Base-by-base conservation (phyloP, 306 rosid species). In the Ziziphus jujuba region DNA sequence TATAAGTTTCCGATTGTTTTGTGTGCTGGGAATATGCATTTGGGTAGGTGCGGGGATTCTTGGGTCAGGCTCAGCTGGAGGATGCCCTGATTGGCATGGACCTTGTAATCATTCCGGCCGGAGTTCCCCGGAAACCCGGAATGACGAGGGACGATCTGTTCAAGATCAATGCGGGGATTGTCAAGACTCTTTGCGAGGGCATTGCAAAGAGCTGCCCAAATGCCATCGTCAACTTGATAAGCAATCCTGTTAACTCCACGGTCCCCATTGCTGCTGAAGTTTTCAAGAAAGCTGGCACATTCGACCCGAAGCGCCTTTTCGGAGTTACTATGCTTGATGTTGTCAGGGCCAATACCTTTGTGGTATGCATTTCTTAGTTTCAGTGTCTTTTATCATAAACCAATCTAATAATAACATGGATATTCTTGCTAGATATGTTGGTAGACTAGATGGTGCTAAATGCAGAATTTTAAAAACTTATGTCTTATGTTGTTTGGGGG, bases 111-210 rank as follows among this genome's bases (percentile, higher is more conserved):
- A 85, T 95, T 70, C 99, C 99, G 24, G 99, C 99, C 28, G 99
- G 99, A 14, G 89, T 95, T 17, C 97, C 97, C 21, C 76, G 99
- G 72, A 95, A 95, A 69, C 99, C 99, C 13, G 99, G 97, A 65
- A 95, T 95, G 99, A 88, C 97, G 16, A 90, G 99, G 79, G 97
- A 95, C 14, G 99, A 95, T 69, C 82, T 95, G 48, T 95, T 95
- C 68, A 95, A 95, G 34, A 95, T 95, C 65, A 95, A 95, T 72
- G 99, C 99, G 56, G 99, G 99, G 72, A 95, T 95, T 65, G 99
- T 90, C 56, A 90, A 21, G 89, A 90, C 96, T 22, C 85, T 93
- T 24, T 77, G 85, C 49, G 97, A 95, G 85, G 99, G 95, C 67
- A 72, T 95, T 68, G 82, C 91, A 17, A 95, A 78, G 77, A 61